Evolutionary conservation across 768 basidiomycete genomes (phyloP), one percentile per base, ranked within the genome.

Genomic region (Pholiota molesta): DNA sequence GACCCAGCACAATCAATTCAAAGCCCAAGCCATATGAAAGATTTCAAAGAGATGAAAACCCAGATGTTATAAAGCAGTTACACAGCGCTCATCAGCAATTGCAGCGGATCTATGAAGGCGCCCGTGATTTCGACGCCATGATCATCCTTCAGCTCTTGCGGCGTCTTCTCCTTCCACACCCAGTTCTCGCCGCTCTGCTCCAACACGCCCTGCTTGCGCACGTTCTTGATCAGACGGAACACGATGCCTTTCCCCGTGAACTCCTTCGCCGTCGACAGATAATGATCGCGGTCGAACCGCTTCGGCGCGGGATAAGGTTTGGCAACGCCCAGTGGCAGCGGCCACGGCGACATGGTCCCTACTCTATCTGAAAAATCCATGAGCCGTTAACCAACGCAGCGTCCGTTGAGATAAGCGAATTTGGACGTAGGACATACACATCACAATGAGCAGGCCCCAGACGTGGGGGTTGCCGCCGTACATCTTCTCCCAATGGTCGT

Each of bases 161-260:
- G 23, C 19, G 54, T 55, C 37, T 39, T 17, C 35, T 55, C 54
- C 54, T 40, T 55, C 35, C 35, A 55, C 9, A 55, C 54, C 54
- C 54, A 28, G 17, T 55, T 28, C 16, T 55, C 54, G 54, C 37
- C 54, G 35, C 23, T 55, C 54, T 55, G 26, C 54, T 55, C 39
- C 21, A 55, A 40, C 9, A 55, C 11, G 11, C 54, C 54, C 19
- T 35, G 54, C 35, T 55, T 55, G 54, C 54, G 54, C 21, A 55
- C 39, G 54, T 55, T 10, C 35, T 42, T 55, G 21, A 55, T 42
- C 35, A 37, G 1, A 9, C 54, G 54, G 35, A 55, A 55, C 21
- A 55, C 54, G 35, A 55, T 42, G 1, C 54, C 54, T 28, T 55
- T 55, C 21, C 23, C 23, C 35, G 54, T 55, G 54, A 55, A 39